A percentile compares a stretch with the other conserved stretches of the same genome.
phyloP scores from a whole-genome alignment of 345 rosid species.

The Acer negundo region DNA sequence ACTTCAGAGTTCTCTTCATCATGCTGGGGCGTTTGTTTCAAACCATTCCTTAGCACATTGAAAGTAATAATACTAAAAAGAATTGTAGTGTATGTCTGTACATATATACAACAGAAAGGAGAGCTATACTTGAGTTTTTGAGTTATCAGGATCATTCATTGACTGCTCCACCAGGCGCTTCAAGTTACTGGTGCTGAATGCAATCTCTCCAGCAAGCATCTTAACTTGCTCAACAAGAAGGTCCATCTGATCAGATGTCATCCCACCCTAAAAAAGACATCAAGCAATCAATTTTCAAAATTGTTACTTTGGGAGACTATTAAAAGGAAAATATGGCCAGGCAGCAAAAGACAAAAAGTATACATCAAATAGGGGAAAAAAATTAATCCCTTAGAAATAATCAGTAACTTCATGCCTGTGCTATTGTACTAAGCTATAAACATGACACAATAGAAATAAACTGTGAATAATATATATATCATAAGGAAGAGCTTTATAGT shows the following conservation, averaged over 20 bases:
- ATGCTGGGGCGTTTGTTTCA: neutral
- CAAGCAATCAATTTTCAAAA: neutral
- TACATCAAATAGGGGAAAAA: neutral
- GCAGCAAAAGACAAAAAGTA: neutral
- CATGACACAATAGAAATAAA: neutral
- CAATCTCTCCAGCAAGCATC: constrained; percentile 99
- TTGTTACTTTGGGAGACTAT: neutral
- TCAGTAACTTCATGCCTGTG: neutral
- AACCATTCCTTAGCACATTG: constrained; percentile 9
- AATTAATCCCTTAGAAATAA: neutral
- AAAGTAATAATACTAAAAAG: neutral
- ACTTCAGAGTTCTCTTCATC: constrained; percentile 9
- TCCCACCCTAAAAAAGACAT: constrained; percentile 51
- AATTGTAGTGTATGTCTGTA: neutral
- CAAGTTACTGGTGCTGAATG: constrained; percentile 87
- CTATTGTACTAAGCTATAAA: neutral
- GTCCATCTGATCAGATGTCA: constrained; percentile 92
- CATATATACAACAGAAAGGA: constrained; percentile 15
- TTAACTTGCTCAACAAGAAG: constrained; percentile 98
- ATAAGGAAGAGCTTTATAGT: neutral
- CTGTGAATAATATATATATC: neutral
- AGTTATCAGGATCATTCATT: constrained; percentile 77
- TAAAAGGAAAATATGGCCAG: neutral
- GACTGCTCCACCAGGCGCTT: constrained; percentile 96
- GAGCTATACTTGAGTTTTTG: constrained; percentile 65